These are phyloP conservation scores for Hyphopichia pseudoburtonii DNA, from an alignment of 1,139 yeast genomes.

Conservation along the genomic window DNA sequence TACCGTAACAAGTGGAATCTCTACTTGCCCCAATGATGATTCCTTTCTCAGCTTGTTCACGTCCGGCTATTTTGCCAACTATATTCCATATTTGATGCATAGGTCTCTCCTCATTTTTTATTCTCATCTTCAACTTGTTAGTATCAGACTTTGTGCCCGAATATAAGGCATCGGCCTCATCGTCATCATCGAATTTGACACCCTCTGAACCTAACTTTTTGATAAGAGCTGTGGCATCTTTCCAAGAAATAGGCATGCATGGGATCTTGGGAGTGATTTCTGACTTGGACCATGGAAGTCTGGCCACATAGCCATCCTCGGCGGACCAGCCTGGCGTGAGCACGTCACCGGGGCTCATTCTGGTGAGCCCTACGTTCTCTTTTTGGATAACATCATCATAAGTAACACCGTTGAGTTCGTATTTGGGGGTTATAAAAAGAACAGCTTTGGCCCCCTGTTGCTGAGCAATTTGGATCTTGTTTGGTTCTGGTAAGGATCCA, in stretches of 20 bases:
- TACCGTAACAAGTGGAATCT: constrained; percentile 78
- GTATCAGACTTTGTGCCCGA: constrained; percentile 36
- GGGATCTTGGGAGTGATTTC: constrained; percentile 69
- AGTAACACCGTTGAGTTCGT: constrained; percentile 36
- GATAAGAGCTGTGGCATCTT: constrained; percentile 59
- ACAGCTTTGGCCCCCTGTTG: constrained; percentile 33
- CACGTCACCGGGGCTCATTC: constrained; percentile 75
- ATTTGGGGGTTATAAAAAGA: constrained; percentile 33
- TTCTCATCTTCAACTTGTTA: constrained; percentile 33
- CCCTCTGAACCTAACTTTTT: constrained; percentile 51
- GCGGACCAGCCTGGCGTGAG: constrained; percentile 77
- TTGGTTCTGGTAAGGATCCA: constrained; percentile 38
- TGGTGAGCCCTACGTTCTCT: constrained; percentile 64
- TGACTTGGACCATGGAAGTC: constrained; percentile 48
- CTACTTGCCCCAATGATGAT: constrained; percentile 82
- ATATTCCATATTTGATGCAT: constrained; percentile 78
- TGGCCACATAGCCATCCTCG: constrained; percentile 35
- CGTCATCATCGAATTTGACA: constrained; percentile 24
- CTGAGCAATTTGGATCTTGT: constrained; percentile 35
- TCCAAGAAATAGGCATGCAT: constrained; percentile 71
- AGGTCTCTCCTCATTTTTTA: constrained; percentile 52
- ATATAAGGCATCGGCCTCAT: no score
- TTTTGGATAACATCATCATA: constrained; percentile 55
- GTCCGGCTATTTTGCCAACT: constrained; percentile 73
- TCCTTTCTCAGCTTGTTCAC: constrained; percentile 75